phyloP scores from a whole-genome alignment of 768 basidiomycete genomes.

The Jaapia argillacea region DNA sequence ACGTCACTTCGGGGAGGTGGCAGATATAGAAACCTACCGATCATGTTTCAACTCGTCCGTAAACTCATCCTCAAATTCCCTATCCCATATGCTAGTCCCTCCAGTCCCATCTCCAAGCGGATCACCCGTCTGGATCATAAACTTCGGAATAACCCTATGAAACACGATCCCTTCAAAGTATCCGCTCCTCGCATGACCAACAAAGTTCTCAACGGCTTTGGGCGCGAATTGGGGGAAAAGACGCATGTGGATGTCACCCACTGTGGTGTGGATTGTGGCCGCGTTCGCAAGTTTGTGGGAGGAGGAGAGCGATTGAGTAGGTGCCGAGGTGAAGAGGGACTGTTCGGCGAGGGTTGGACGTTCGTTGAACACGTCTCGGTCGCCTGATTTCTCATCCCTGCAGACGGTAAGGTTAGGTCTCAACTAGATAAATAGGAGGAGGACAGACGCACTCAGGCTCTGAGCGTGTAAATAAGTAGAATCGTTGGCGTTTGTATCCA shows the following conservation, averaged over 20 bases:
- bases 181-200: conserved; percentile 79
- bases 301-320: conserved; percentile 34
- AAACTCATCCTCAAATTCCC: conserved; percentile 91
- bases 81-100: conserved; percentile 83
- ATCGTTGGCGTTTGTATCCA: conserved; percentile 85
- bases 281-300: conserved; percentile 67
- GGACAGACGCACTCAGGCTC: conserved; percentile 70
- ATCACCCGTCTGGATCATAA: conserved; percentile 97
- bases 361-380: conserved; percentile 98
- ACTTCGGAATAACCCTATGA: conserved; percentile 97
- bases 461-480: conserved; percentile 89
- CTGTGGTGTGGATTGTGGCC: conserved; percentile 90
- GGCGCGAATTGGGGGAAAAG: conserved; percentile 90
- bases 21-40: conserved; percentile 56
- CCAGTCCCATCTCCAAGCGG: conserved; percentile 94
- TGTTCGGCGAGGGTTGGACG: conserved; percentile 95
- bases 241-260: conserved; percentile 86
- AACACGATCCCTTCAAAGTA: conserved; percentile 93
- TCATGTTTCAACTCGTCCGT: conserved; percentile 84
- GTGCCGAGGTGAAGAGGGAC: conserved; percentile 61
- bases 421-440: background rate
- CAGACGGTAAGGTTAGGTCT: background rate
- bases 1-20: no score
- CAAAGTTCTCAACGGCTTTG: conserved; percentile 96
- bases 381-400: conserved; percentile 79